These are phyloP conservation scores for Hypoxylon sp. DNA, from an alignment of 2,329 filamentous ascomycete genomes.

Conservation along the genomic window DNA sequence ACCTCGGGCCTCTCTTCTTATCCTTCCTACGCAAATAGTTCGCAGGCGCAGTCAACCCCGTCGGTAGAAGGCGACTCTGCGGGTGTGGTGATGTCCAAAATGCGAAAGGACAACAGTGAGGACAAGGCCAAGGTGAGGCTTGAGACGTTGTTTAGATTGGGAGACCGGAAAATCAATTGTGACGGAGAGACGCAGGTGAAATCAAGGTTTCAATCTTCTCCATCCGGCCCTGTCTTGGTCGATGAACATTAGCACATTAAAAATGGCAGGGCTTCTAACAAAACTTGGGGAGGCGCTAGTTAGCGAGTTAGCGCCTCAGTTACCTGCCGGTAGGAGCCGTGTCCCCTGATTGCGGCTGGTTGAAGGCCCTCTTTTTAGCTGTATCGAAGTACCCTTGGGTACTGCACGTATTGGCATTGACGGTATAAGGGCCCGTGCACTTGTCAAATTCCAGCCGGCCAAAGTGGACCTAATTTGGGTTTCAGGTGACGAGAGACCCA, in stretches of 20 bases:
- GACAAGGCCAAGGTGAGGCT: slow-evolving; percentile 27
- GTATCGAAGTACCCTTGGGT: not conserved
- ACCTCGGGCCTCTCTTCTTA: slow-evolving; percentile 16
- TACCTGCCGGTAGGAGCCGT: slow-evolving; percentile 43
- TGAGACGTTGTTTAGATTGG: slow-evolving; percentile 14
- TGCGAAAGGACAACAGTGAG: slow-evolving; percentile 10
- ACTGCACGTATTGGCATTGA: too few relatives aligned
- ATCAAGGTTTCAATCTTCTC: slow-evolving; percentile 41
- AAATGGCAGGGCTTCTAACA: slow-evolving; percentile 37
- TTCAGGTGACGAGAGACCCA: slow-evolving; percentile 9
- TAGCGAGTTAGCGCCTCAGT: slow-evolving; percentile 43
- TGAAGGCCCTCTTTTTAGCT: slow-evolving; percentile 26
- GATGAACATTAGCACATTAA: slow-evolving; percentile 34
- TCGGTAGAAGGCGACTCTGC: slow-evolving; percentile 15
- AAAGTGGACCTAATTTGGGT: slow-evolving; percentile 14
- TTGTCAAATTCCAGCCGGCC: slow-evolving; percentile 27
- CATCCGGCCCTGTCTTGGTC: slow-evolving; percentile 36
- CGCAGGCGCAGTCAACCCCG: slow-evolving; percentile 25
- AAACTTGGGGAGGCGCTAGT: slow-evolving; percentile 41
- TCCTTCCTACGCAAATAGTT: slow-evolving; percentile 4
- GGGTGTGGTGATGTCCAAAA: slow-evolving; percentile 29
- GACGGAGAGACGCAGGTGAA: slow-evolving; percentile 31
- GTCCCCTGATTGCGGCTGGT: slow-evolving; percentile 34
- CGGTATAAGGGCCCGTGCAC: slow-evolving; percentile 11
- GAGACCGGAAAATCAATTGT: slow-evolving; percentile 29